Percentiles rank a stretch among this genome's conserved stretches.
phyloP scores from a whole-genome alignment of 805 yeast genomes.

The Nakazawaea laoshanensis region DNA sequence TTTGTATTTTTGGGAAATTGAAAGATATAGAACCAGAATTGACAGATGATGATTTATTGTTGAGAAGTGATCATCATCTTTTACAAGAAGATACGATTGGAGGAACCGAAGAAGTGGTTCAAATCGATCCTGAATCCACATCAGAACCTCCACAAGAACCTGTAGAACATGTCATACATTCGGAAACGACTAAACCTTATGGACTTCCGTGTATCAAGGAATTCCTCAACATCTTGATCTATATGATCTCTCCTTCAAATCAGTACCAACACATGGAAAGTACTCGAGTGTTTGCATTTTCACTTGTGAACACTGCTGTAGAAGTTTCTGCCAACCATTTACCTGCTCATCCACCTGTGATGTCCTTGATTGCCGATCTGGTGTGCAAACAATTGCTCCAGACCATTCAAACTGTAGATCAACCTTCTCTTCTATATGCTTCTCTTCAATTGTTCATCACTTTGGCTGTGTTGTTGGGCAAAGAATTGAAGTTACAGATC shows the following conservation, averaged over 20 bases:
- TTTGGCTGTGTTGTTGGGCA: constrained; percentile 57
- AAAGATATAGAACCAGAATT: constrained; percentile 38
- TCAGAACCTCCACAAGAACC: neutral
- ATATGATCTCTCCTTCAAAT: constrained; percentile 75
- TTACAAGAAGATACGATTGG: constrained; percentile 57
- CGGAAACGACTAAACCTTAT: constrained; percentile 32
- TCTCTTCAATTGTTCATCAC: constrained; percentile 72
- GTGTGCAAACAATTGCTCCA: constrained; percentile 82
- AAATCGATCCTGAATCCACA: neutral
- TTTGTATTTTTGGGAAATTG: constrained; percentile 56
- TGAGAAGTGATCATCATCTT: constrained; percentile 18
- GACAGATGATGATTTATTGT: constrained; percentile 20
- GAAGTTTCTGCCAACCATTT: constrained; percentile 72
- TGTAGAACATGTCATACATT: neutral
- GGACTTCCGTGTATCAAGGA: constrained; percentile 74
- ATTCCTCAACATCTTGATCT: constrained; percentile 64
- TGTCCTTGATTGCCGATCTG: constrained; percentile 65
- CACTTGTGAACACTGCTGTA: constrained; percentile 66
- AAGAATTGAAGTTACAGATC: constrained; percentile 66
- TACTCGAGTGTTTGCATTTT: constrained; percentile 75
- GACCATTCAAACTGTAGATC: constrained; percentile 66
- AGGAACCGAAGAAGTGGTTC: constrained; percentile 23
- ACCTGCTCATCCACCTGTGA: constrained; percentile 52
- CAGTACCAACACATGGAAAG: constrained; percentile 82
- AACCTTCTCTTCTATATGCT: constrained; percentile 62